These are phyloP conservation scores for Talaromyces marneffei DNA, from an alignment of 2,329 filamentous ascomycete genomes.

Conservation along the genomic window DNA sequence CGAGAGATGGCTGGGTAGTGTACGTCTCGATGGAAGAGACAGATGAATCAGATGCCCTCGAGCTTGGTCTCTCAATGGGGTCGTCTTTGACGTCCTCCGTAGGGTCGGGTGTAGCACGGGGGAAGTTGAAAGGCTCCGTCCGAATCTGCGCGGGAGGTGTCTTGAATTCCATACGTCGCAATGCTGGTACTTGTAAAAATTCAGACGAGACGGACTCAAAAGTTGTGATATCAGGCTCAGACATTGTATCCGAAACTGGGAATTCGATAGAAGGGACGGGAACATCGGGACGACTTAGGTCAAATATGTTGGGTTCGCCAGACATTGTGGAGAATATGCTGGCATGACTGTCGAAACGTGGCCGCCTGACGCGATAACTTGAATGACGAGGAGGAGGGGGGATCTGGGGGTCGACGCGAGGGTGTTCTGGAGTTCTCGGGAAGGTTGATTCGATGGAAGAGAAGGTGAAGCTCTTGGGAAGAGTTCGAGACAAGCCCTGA, in stretches of 20 bases:
- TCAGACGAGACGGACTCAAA: constrained; percentile 27
- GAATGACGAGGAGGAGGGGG: constrained; percentile 43
- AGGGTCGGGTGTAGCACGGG: constrained; percentile 27
- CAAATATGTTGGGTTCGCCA: constrained; percentile 31
- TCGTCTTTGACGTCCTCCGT: constrained; percentile 30
- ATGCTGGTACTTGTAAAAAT: constrained; percentile 36
- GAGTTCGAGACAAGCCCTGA: constrained; percentile 39
- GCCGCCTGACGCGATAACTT: constrained; percentile 36
- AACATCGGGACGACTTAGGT: constrained; percentile 31
- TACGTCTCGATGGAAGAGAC: constrained; percentile 55
- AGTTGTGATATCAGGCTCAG: constrained; percentile 23
- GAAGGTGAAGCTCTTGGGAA: constrained; percentile 45
- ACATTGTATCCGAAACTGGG: constrained; percentile 23
- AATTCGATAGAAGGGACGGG: constrained; percentile 42
- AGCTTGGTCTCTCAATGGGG: constrained; percentile 50
- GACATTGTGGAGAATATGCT: constrained; percentile 31
- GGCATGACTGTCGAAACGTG: constrained; percentile 34
- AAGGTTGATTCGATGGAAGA: constrained; percentile 29
- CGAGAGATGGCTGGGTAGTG: constrained; percentile 52
- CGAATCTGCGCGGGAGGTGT: constrained; percentile 44
- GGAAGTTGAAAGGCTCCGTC: constrained; percentile 29
- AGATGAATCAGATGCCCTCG: constrained; percentile 58
- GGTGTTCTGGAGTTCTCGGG: constrained; percentile 41
- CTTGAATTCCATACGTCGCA: constrained; percentile 34
- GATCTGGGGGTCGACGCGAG: constrained; percentile 33